Evolutionary conservation across 306 rosid species (phyloP).

Genomic region (Cucumis hystrix): DNA sequence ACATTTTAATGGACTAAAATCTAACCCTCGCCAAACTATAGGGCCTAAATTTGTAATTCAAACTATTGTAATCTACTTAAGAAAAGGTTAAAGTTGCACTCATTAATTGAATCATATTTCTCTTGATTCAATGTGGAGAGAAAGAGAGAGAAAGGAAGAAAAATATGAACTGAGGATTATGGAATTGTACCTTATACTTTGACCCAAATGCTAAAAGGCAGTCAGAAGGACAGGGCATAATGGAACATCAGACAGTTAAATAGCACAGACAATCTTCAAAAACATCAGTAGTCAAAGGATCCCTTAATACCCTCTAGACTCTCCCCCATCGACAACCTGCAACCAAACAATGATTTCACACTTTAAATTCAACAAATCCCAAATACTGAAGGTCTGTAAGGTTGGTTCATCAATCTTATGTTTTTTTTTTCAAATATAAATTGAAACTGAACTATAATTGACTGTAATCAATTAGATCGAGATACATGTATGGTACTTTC

Average conservation of each 20-base stretch:
- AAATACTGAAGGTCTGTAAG: neutral
- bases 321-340: conserved; percentile 81
- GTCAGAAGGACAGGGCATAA: neutral
- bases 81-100: neutral
- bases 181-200: neutral
- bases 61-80: neutral
- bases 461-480: neutral
- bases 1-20: too few relatives aligned
- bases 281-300: conserved; percentile 37
- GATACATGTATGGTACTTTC: neutral
- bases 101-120: neutral
- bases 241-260: neutral
- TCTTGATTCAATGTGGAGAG: neutral
- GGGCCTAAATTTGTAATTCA: too few relatives aligned
- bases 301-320: conserved; percentile 74
- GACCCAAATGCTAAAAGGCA: neutral
- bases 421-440: neutral
- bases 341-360: conserved; percentile 5
- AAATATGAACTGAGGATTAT: neutral
- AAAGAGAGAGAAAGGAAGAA: neutral
- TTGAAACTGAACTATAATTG: neutral
- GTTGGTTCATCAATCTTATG: neutral
- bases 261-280: neutral
- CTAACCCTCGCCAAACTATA: too few relatives aligned
- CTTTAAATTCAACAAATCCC: neutral